A percentile compares a stretch with the other conserved stretches of the same genome.
phyloP scores from a whole-genome alignment of 139 green algal species.

The Medakamo hakoo region DNA sequence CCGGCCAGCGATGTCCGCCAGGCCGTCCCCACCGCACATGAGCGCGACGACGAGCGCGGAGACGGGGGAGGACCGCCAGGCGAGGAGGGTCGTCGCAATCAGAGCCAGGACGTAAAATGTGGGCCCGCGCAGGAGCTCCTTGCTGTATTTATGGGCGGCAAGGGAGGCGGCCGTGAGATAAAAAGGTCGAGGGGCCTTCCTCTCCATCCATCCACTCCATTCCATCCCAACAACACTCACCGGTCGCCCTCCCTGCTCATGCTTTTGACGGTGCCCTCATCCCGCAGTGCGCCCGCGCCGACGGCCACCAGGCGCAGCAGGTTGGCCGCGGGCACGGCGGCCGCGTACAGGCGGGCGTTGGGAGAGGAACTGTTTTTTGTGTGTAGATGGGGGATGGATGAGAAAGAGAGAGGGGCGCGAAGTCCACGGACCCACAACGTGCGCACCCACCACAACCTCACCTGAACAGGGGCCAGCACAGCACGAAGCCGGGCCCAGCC shows the following conservation, averaged over 20 bases:
- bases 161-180: no score
- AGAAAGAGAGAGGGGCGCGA: no score
- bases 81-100: conserved; percentile 38
- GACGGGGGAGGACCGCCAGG: conserved; percentile 53
- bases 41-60: conserved; percentile 35
- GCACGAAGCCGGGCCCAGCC: conserved; percentile 63
- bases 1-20: conserved; percentile 86
- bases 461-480: conserved; percentile 82
- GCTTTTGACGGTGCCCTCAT: conserved; percentile 47
- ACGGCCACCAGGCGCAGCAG: conserved; percentile 32
- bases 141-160: no score
- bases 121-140: conserved; percentile 29
- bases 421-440: no score
- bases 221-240: background rate
- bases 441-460: conserved; percentile 11
- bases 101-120: conserved; percentile 76
- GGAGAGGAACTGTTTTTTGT: conserved; percentile 33
- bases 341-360: conserved; percentile 34
- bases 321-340: conserved; percentile 52
- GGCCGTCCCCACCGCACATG: conserved; percentile 82
- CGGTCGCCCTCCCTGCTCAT: conserved; percentile 51
- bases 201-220: background rate
- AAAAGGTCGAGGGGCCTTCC: no score
- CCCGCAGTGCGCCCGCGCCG: conserved; percentile 37
- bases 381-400: background rate